These are phyloP conservation scores for Mastigamoeba balamuthi DNA, from an alignment of 78 protist species.

Conservation along the genomic window DNA sequence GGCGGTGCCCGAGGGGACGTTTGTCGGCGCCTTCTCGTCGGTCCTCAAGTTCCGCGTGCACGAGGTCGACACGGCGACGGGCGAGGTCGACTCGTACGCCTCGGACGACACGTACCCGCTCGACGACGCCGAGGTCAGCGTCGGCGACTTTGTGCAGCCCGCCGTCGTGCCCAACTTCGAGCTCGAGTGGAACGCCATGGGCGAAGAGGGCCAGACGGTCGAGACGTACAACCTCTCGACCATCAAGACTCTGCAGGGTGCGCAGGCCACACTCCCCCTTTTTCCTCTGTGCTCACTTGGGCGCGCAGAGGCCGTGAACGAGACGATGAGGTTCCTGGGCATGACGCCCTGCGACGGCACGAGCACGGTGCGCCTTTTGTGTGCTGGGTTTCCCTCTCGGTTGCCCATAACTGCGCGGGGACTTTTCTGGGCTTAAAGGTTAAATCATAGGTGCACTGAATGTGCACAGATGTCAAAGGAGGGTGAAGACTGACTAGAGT, in stretches of 20 bases:
- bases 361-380: no score
- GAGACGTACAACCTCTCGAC: not conserved
- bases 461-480: no score
- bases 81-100: constrained; percentile 50
- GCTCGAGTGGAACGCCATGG: not conserved
- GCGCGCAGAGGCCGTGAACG: not conserved
- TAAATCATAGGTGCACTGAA: no score
- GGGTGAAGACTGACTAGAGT: no score
- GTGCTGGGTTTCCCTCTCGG: no score
- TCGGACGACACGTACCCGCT: no score
- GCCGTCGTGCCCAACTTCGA: not conserved
- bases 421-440: no score
- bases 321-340: not conserved
- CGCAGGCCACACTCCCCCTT: not conserved
- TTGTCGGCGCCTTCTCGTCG: constrained; percentile 8
- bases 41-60: constrained; percentile 47
- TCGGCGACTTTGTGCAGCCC: not conserved
- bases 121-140: no score
- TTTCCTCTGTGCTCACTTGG: not conserved
- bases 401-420: no score
- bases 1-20: constrained; percentile 2
- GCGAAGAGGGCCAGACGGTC: not conserved
- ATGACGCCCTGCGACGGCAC: no score
- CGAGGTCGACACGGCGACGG: constrained; percentile 68
- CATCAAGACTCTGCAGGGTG: not conserved